Conservation (phyloP, 2,329 filamentous ascomycete genomes). For the Venturia effusa region DNA sequence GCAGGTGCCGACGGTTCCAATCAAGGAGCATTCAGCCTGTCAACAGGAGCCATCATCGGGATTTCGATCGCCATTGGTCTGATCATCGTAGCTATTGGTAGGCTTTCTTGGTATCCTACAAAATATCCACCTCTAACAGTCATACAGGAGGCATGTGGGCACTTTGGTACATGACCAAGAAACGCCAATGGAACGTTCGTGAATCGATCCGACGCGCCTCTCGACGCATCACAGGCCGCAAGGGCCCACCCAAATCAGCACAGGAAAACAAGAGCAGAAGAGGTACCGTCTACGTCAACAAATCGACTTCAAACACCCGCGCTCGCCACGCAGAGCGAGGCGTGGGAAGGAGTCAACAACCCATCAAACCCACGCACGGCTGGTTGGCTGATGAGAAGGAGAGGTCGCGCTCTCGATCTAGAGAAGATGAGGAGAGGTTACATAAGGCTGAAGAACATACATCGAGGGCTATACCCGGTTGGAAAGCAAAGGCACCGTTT, state of each 20-base stretch:
- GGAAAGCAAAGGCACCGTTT: neutral
- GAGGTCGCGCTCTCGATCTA: slow-evolving; percentile 5
- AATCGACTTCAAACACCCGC: neutral
- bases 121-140: neutral
- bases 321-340: neutral
- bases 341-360: neutral
- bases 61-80: slow-evolving; percentile 57
- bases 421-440: slow-evolving; percentile 2
- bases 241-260: neutral
- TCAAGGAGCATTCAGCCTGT: slow-evolving; percentile 50
- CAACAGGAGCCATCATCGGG: slow-evolving; percentile 62
- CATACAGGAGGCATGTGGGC: slow-evolving; percentile 18
- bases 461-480: neutral
- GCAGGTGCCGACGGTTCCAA: slow-evolving; percentile 57
- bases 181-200: slow-evolving; percentile 70
- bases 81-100: slow-evolving; percentile 49
- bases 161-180: slow-evolving; percentile 73
- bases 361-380: neutral
- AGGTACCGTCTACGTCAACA: slow-evolving; percentile 8
- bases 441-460: neutral
- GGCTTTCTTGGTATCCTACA: neutral
- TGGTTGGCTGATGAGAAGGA: slow-evolving; percentile 11
- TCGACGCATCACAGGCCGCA: slow-evolving; percentile 32
- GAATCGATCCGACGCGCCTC: slow-evolving; percentile 59
- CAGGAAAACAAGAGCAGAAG: neutral